Conservation (phyloP, 73 alveolate genomes). For the Effrenium voratum region DNA sequence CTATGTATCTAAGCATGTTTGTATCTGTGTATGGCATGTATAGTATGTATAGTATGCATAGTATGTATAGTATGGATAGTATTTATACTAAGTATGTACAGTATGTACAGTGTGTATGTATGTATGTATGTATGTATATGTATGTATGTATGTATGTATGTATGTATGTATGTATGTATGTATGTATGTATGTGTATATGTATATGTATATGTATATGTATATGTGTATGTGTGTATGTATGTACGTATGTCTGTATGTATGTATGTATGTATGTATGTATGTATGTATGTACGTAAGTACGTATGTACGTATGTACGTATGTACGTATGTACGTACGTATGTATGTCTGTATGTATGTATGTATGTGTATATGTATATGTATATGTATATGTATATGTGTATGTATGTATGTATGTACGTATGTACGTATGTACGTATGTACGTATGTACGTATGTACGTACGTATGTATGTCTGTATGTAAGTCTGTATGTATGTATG, state of each 20-base stretch:
- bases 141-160: too few species aligned
- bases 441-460: neutral
- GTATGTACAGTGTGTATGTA: neutral
- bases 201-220: too few species aligned
- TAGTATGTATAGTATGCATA: too few species aligned
- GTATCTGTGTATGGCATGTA: too few species aligned
- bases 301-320: too few species aligned
- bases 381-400: neutral
- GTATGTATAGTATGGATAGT: neutral
- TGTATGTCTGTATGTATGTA: neutral
- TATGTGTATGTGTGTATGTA: neutral
- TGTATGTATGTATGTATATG: too few species aligned
- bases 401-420: too few species aligned
- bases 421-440: neutral
- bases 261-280: neutral
- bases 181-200: neutral
- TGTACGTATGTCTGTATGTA: neutral
- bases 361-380: neutral
- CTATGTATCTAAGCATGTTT: too few species aligned
- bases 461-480: neutral
- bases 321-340: neutral
- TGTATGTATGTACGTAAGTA: neutral
- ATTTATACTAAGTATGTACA: too few species aligned
- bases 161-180: neutral
- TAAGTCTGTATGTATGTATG: neutral